A percentile compares a stretch with the other conserved stretches of the same genome.
Conservation (phyloP, 148 eudicot species). For the Silene latifolia region DNA sequence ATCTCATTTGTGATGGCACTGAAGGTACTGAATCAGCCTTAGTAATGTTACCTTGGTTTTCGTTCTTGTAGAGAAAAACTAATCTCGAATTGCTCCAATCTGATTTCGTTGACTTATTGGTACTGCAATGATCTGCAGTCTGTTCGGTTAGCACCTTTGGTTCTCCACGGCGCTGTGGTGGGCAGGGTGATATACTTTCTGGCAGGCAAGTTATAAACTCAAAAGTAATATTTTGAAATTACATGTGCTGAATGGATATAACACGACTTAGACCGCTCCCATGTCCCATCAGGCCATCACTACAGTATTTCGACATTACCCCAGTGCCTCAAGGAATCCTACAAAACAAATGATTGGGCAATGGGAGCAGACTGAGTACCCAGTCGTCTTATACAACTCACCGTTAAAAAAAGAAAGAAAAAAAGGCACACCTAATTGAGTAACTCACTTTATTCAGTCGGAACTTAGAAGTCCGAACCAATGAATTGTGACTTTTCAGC, state of each 20-base stretch:
- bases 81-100: not conserved
- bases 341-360: too few relatives aligned
- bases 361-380: too few relatives aligned
- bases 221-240: not conserved
- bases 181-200: constrained; percentile 98
- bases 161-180: constrained; percentile 98
- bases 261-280: too few relatives aligned
- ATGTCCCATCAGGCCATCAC: too few relatives aligned
- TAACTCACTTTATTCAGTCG: too few relatives aligned
- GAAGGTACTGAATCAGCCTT: constrained; percentile 42
- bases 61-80: not conserved
- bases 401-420: too few relatives aligned
- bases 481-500: not conserved
- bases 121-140: constrained; percentile 42
- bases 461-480: too few relatives aligned
- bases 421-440: too few relatives aligned
- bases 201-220: constrained; percentile 59
- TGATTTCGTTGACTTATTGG: constrained; percentile 3
- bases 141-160: constrained; percentile 73
- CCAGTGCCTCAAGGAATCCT: too few relatives aligned
- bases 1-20: constrained; percentile 78
- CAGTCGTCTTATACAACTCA: too few relatives aligned
- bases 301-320: too few relatives aligned
- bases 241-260: too few relatives aligned
- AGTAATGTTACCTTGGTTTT: not conserved